These are phyloP conservation scores for Hypomontagnella monticulosa DNA, from an alignment of 495 filamentous ascomycete species.

Conservation along the genomic window DNA sequence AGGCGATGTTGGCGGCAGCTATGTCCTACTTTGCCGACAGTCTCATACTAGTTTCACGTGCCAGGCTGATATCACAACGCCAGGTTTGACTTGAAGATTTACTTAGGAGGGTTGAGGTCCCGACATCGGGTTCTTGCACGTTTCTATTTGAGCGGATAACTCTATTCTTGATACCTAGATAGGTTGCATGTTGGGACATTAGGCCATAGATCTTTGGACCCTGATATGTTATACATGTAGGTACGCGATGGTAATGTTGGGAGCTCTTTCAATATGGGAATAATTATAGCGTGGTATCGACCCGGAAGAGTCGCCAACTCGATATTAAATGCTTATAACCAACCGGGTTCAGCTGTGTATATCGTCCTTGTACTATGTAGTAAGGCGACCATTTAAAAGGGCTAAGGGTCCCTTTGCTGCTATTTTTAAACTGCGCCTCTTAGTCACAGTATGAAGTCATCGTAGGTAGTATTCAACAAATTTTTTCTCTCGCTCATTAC, in stretches of 20 bases:
- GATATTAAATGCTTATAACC: not conserved
- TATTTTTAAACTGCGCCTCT: slow-evolving; percentile 25
- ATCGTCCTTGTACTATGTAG: not conserved
- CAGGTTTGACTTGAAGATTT: not conserved
- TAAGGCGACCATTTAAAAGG: slow-evolving; percentile 3
- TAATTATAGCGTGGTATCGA: no score
- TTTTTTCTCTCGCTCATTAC: slow-evolving; percentile 9
- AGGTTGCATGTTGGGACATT: not conserved
- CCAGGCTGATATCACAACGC: slow-evolving; percentile 1
- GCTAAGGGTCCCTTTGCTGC: not conserved
- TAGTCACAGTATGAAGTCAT: slow-evolving; percentile 5
- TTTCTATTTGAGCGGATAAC: slow-evolving; percentile 10
- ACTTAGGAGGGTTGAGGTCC: not conserved
- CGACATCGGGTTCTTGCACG: slow-evolving; percentile 13
- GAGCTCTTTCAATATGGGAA: no score
- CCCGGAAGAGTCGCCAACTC: not conserved
- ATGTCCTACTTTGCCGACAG: not conserved
- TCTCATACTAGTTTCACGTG: slow-evolving; percentile 10
- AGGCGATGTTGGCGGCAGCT: slow-evolving; percentile 6
- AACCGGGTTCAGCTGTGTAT: slow-evolving; percentile 6
- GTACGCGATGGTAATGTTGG: no score
- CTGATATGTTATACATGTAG: not conserved
- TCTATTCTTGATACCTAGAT: not conserved
- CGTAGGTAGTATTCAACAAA: not conserved
- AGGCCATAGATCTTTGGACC: not conserved